These are phyloP conservation scores for Botrytis deweyae DNA, from an alignment of 2,329 filamentous ascomycete species.

Conservation along the genomic window DNA sequence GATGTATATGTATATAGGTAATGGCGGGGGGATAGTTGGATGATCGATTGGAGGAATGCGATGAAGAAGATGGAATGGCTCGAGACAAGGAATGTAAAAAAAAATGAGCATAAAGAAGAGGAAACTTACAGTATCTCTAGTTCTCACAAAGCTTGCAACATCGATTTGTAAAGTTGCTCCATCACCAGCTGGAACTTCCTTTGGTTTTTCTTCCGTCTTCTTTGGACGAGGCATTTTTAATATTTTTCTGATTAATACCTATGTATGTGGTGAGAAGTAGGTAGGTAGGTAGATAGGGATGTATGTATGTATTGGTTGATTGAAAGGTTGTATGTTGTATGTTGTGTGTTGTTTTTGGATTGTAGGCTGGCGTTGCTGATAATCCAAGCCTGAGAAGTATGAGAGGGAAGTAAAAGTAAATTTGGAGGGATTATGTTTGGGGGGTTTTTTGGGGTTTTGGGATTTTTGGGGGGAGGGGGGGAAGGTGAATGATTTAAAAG, in stretches of 20 bases:
- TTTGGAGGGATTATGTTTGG: neutral
- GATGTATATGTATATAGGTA: neutral
- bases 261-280: no score
- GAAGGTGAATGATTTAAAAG: neutral
- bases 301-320: neutral
- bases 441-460: neutral
- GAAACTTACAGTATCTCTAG: conserved; percentile 70
- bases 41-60: conserved; percentile 24
- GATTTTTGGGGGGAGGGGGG: neutral
- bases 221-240: conserved; percentile 44
- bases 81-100: conserved; percentile 19
- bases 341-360: no score
- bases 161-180: conserved; percentile 50
- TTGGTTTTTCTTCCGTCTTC: conserved; percentile 40
- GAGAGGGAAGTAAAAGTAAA: conserved; percentile 8
- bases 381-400: neutral
- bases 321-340: no score
- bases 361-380: conserved; percentile 9
- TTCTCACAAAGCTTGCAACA: conserved; percentile 74
- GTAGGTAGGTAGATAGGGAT: no score
- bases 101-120: conserved; percentile 9
- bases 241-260: conserved; percentile 2
- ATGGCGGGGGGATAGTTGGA: conserved; percentile 19
- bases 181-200: conserved; percentile 23
- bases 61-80: conserved; percentile 24